phyloP scores from a whole-genome alignment of 768 basidiomycete genomes.

The Cystofilobasidium ferigula region DNA sequence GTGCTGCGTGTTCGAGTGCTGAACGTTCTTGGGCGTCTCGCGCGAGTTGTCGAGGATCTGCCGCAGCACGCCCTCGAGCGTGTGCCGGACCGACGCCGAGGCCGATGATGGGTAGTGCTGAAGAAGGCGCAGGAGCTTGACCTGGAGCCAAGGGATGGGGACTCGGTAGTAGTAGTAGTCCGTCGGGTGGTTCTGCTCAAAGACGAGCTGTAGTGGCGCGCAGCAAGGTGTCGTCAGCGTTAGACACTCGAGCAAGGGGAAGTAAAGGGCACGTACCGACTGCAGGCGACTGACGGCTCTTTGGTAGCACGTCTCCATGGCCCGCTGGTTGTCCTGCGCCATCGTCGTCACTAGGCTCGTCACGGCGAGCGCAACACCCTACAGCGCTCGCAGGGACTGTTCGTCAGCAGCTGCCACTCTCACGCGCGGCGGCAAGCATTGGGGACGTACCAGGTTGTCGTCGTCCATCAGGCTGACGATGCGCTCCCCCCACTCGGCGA shows the following conservation, averaged over 20 bases:
- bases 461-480: slow-evolving; percentile 96
- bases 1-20: slow-evolving; percentile 97
- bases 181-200: slow-evolving; percentile 75
- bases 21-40: slow-evolving; percentile 83
- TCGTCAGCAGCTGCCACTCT: not conserved
- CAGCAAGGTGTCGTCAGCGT: not conserved
- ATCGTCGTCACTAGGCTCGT: slow-evolving; percentile 87
- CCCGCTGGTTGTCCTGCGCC: slow-evolving; percentile 84
- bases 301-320: slow-evolving; percentile 82
- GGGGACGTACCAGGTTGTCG: slow-evolving; percentile 54
- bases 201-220: slow-evolving; percentile 57
- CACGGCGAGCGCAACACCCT: slow-evolving; percentile 92
- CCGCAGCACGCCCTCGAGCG: slow-evolving; percentile 71
- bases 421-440: not conserved
- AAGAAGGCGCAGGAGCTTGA: slow-evolving; percentile 79
- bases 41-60: slow-evolving; percentile 78
- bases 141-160: slow-evolving; percentile 59
- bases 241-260: not conserved
- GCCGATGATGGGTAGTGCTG: slow-evolving; percentile 96
- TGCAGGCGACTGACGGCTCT: slow-evolving; percentile 85
- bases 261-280: slow-evolving; percentile 45
- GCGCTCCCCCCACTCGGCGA: slow-evolving; percentile 87
- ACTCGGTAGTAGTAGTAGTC: slow-evolving; percentile 77
- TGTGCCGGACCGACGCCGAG: slow-evolving; percentile 51
- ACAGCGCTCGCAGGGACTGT: not conserved